Conservation (phyloP, 176 grass and related monocot genomes). For the Puccinellia tenuiflora region DNA sequence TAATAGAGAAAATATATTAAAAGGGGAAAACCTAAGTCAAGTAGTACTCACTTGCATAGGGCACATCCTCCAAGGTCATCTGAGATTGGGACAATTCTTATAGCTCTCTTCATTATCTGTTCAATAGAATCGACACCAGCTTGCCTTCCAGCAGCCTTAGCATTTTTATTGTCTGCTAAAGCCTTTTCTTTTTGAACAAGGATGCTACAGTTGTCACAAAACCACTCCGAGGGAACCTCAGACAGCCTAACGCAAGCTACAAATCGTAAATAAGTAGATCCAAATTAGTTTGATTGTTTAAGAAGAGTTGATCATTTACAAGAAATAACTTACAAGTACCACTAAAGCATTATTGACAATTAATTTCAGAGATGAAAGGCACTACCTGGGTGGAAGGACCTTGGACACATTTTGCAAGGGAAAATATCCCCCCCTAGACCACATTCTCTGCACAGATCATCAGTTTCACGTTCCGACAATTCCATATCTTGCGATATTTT, state of each 20-base stretch:
- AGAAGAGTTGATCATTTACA: background rate
- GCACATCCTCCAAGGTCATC: constrained; percentile 83
- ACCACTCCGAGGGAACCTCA: constrained; percentile 61
- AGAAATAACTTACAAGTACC: background rate
- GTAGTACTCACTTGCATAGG: constrained; percentile 74
- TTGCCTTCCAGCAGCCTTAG: constrained; percentile 92
- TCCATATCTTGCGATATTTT: constrained; percentile 70
- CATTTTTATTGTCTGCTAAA: constrained; percentile 87
- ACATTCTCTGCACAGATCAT: constrained; percentile 87
- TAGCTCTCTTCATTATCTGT: constrained; percentile 84
- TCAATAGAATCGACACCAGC: constrained; percentile 96
- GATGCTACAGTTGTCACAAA: constrained; percentile 79
- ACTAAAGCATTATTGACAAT: background rate
- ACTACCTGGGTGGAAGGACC: constrained; percentile 87
- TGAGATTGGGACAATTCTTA: constrained; percentile 76
- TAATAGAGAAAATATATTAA: background rate
- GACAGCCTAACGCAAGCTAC: constrained; percentile 70
- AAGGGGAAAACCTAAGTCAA: background rate
- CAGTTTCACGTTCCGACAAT: constrained; percentile 56
- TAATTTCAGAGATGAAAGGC: background rate
- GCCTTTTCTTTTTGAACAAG: constrained; percentile 79
- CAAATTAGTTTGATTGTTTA: background rate
- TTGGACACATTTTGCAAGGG: constrained; percentile 85
- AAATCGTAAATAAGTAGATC: constrained; percentile 19
- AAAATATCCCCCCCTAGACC: constrained; percentile 78